These are phyloP conservation scores for Calonectria naviculata DNA, from an alignment of 2,329 filamentous ascomycete species.

Conservation along the genomic window DNA sequence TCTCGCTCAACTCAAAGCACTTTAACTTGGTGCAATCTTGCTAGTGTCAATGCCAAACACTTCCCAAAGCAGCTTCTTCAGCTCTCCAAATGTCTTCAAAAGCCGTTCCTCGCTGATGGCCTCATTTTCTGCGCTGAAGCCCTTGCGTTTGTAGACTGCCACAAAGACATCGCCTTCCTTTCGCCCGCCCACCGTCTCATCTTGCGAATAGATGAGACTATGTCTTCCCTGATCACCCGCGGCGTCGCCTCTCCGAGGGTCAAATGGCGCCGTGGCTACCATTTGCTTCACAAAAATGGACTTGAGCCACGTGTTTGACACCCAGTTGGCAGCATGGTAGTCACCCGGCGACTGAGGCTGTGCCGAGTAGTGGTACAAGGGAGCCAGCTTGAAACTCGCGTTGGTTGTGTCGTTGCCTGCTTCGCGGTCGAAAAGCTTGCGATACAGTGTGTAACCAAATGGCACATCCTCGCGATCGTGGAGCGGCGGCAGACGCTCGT, in stretches of 20 bases:
- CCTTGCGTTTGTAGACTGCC: constrained; percentile 1
- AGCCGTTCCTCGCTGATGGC: not conserved
- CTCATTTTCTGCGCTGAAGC: not conserved
- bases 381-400: not conserved
- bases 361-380: constrained; percentile 1
- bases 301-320: not conserved
- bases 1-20: too few species aligned
- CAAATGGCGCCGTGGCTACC: not conserved
- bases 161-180: not conserved
- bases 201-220: not conserved
- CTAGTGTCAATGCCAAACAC: not conserved
- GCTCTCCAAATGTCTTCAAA: not conserved
- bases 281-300: not conserved
- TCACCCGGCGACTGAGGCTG: not conserved
- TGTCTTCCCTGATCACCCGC: not conserved
- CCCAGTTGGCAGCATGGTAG: not conserved
- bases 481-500: not conserved
- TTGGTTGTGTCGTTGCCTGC: too few species aligned
- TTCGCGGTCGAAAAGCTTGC: not conserved
- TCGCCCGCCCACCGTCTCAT: not conserved
- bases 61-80: not conserved
- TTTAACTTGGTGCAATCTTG: not conserved
- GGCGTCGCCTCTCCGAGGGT: not conserved
- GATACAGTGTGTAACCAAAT: not conserved
- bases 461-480: not conserved